Evolutionary conservation across 2,329 filamentous ascomycete genomes (phyloP), one percentile per base, ranked within the genome.

Genomic region (Fusarium fracticaudum): DNA sequence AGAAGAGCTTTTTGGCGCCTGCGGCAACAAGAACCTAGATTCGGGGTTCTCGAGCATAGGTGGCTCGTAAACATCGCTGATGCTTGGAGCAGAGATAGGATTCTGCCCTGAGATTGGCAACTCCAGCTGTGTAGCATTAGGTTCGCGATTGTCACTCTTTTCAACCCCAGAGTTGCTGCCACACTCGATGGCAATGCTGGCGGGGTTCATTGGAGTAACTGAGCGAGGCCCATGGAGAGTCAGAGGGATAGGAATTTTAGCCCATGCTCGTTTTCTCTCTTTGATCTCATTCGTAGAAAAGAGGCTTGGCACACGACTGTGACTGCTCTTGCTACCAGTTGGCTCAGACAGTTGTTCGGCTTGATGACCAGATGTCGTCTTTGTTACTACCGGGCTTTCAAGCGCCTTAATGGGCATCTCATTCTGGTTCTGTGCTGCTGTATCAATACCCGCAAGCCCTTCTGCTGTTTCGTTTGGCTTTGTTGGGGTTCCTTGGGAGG

Each of bases 211-310:
- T 40, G 65, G 55, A 18, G 67, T 68, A 29, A 62, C 24, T 22
- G 55, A 50, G 29, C 67, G 72, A 24, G 60, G n/a, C 55, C 74
- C 74, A 44, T 60, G 74, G 57, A 72, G 78, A 64, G 76, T 70
- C 61, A 81, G 66, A 50, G 82, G 81, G 79, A 82, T 79, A 44
- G 78, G 69, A 71, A 83, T 83, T 64, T 76, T 81, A 76, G 80
- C 74, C 80, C 80, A 82, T 59, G 76, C 77, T 76, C 77, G 73
- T 67, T 73, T 78, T 63, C 81, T 78, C 44, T 72, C 75, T 69
- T 78, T 77, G 40, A 81, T 80, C 63, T 83, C 71, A 54, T 79
- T 69, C 50, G 78, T 75, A 18, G 81, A 81, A 43, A 81, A 82
- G 10, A 65, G 54, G 44, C 78, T 77, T 24, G 69, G 38, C 24